Evolutionary conservation across 176 grass and related monocot species (phyloP).

Genomic region (Phragmites australis): DNA sequence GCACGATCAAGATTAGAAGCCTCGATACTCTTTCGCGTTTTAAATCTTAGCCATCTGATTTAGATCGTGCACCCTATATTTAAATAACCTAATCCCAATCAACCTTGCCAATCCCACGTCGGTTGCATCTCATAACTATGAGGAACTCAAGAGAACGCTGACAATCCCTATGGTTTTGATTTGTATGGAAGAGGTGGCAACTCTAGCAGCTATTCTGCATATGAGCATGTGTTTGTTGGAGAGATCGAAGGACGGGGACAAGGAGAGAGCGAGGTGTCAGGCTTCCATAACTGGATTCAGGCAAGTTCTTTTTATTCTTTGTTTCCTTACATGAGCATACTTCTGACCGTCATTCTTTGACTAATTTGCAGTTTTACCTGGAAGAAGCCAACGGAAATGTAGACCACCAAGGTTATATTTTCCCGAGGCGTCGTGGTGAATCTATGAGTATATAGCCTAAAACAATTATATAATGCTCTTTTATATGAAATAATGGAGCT

Average conservation of each 20-base stretch:
- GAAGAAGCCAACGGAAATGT: conserved; percentile 97
- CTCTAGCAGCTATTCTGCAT: conserved; percentile 73
- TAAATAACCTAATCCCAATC: too few species aligned
- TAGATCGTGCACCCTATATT: too few species aligned
- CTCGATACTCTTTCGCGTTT: too few species aligned
- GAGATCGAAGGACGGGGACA: conserved; percentile 68
- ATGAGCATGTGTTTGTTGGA: conserved; percentile 98
- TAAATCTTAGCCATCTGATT: too few species aligned
- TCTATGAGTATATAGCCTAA: conserved; percentile 47
- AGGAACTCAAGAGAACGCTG: conserved; percentile 78
- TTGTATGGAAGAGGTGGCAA: conserved; percentile 83
- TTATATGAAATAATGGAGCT: conserved; percentile 21
- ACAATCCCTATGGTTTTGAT: conserved; percentile 81
- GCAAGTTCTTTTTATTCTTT: conserved; percentile 42
- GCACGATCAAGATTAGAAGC: too few species aligned
- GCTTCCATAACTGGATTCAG: conserved; percentile 99
- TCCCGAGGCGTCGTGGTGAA: conserved; percentile 75
- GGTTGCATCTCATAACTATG: conserved; percentile 53
- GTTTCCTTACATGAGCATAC: not conserved
- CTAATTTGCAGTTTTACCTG: conserved; percentile 83
- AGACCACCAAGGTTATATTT: conserved; percentile 90
- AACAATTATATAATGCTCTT: not conserved
- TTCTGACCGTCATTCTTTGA: conserved; percentile 23
- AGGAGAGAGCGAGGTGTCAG: conserved; percentile 76
- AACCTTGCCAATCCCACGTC: too few species aligned